phyloP scores from a whole-genome alignment of 495 filamentous ascomycete species.

The Podospora didyma region DNA sequence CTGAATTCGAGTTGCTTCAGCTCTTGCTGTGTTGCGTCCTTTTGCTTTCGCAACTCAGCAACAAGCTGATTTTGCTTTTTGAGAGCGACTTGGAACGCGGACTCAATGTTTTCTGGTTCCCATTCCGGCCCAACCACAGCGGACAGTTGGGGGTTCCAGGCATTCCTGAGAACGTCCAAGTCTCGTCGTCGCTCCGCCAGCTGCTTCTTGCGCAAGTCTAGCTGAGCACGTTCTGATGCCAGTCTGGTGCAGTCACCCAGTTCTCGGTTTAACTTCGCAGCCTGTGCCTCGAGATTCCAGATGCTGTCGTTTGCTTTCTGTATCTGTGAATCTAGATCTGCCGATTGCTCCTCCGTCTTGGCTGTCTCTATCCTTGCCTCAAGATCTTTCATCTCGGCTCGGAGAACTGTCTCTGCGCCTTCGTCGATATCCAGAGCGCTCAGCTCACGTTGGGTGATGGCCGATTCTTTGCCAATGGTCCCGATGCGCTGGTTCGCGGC shows the following conservation, averaged over 20 bases:
- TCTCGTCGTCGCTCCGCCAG: conserved; percentile 64
- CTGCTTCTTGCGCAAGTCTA: conserved; percentile 76
- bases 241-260: conserved; percentile 74
- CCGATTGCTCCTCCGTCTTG: conserved; percentile 55
- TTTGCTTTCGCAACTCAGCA: conserved; percentile 58
- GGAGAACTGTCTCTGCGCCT: conserved; percentile 69
- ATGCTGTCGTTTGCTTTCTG: conserved; percentile 58
- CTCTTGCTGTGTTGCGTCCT: conserved; percentile 66
- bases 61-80: conserved; percentile 49
- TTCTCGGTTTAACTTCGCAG: conserved; percentile 64
- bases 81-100: conserved; percentile 63
- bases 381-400: conserved; percentile 67
- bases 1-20: conserved; percentile 75
- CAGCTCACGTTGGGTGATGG: conserved; percentile 58
- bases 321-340: conserved; percentile 66
- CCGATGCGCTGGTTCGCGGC: conserved; percentile 64
- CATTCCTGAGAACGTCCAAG: conserved; percentile 69
- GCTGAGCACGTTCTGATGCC: conserved; percentile 70
- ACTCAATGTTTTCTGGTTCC: conserved; percentile 65
- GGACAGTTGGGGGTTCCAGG: conserved; percentile 66
- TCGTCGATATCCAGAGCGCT: conserved; percentile 75
- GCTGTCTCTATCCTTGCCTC: conserved; percentile 57
- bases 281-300: conserved; percentile 62
- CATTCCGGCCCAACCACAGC: conserved; percentile 59
- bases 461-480: conserved; percentile 63